phyloP scores from a whole-genome alignment of 2,329 filamentous ascomycete species.

The Colletotrichum gigasporum region DNA sequence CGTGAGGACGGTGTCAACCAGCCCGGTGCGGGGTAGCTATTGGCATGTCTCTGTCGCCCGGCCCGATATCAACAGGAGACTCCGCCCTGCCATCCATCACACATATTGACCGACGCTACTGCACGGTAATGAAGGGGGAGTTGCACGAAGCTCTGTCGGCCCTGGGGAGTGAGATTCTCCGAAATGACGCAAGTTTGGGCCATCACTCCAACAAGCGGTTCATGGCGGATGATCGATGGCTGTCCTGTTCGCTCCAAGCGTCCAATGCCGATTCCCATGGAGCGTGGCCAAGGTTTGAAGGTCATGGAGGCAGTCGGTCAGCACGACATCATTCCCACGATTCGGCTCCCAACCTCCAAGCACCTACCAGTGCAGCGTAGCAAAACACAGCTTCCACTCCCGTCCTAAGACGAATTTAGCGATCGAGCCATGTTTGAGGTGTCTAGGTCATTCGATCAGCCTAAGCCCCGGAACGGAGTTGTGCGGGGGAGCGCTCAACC shows the following conservation, averaged over 20 bases:
- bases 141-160: not conserved
- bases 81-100: slow-evolving; percentile 24
- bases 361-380: not conserved
- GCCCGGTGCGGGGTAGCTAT: slow-evolving; percentile 26
- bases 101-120: slow-evolving; percentile 13
- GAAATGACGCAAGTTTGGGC: slow-evolving; percentile 1
- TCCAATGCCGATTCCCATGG: not conserved
- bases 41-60: slow-evolving; percentile 18
- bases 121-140: slow-evolving; percentile 1
- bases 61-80: slow-evolving; percentile 32
- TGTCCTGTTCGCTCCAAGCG: not conserved
- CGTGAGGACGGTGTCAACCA: slow-evolving; percentile 4
- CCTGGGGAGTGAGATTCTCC: not conserved
- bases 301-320: no score
- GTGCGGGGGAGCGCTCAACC: slow-evolving; percentile 25
- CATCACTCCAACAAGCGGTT: not conserved
- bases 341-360: not conserved
- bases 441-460: slow-evolving; percentile 25
- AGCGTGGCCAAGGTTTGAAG: no score
- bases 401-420: not conserved
- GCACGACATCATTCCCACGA: not conserved
- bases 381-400: not conserved
- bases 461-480: slow-evolving; percentile 10
- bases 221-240: not conserved
- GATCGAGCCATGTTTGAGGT: slow-evolving; percentile 3